Evolutionary conservation across 352 stramenopile genomes (phyloP).

Genomic region (Pythium sukuiense): DNA sequence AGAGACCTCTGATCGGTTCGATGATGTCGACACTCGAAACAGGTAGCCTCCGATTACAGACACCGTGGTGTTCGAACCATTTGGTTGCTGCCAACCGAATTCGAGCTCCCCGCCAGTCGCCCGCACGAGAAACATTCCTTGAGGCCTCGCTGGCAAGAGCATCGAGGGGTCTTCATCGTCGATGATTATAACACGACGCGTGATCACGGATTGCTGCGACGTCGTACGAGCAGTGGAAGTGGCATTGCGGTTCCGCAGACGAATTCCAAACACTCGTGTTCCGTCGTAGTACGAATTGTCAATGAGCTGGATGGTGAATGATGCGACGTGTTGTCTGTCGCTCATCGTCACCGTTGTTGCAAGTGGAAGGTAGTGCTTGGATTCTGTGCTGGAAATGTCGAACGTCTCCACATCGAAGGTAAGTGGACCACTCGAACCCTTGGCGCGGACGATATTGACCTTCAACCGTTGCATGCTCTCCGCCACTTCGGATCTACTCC

Average conservation of each 20-base stretch:
- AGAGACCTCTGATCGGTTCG: conserved; percentile 21
- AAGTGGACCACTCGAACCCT: conserved; percentile 43
- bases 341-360: conserved; percentile 28
- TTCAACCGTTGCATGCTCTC: conserved; percentile 42
- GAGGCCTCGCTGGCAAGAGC: conserved; percentile 27
- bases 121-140: conserved; percentile 12
- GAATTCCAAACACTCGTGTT: conserved; percentile 40
- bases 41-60: conserved; percentile 31
- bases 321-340: conserved; percentile 37
- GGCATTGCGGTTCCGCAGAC: conserved; percentile 22
- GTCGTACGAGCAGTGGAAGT: not conserved
- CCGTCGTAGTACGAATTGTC: conserved; percentile 46
- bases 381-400: conserved; percentile 33
- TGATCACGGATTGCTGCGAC: conserved; percentile 23
- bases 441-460: conserved; percentile 49
- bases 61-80: not conserved
- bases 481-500: conserved; percentile 22
- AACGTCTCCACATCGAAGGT: conserved; percentile 51
- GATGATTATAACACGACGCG: conserved; percentile 34
- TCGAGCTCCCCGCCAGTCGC: conserved; percentile 53
- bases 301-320: conserved; percentile 45
- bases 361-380: conserved; percentile 38
- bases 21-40: conserved; percentile 32
- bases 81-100: conserved; percentile 31
- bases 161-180: conserved; percentile 49